A percentile compares a stretch with the other conserved stretches of the same genome.
These are phyloP conservation scores for Noccaea bulbosa DNA, from an alignment of 345 rosid species.

Conservation along the genomic window DNA sequence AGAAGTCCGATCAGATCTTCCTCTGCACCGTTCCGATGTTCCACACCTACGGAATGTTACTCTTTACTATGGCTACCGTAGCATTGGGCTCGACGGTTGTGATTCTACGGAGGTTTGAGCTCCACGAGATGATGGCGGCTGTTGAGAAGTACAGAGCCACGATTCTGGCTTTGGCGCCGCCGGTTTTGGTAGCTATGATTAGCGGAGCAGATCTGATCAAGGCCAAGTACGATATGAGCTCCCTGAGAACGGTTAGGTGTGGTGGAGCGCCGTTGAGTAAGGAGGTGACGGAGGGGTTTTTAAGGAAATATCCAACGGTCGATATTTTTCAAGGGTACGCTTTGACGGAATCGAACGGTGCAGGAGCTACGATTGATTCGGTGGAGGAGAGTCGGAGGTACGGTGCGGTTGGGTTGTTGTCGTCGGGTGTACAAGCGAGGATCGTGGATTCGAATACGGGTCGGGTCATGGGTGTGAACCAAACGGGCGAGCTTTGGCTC, in stretches of 20 bases:
- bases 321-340: constrained; percentile 70
- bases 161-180: constrained; percentile 69
- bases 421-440: constrained; percentile 12
- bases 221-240: constrained; percentile 63
- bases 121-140: constrained; percentile 14
- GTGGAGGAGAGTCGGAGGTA: constrained; percentile 24
- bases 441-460: constrained; percentile 22
- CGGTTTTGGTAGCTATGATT: constrained; percentile 65
- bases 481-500: constrained; percentile 23
- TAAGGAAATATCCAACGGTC: constrained; percentile 58
- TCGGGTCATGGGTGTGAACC: constrained; percentile 14
- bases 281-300: constrained; percentile 72
- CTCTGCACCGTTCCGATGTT: constrained; percentile 19
- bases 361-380: constrained; percentile 48
- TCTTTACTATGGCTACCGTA: constrained; percentile 13
- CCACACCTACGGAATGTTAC: constrained; percentile 5
- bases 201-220: constrained; percentile 57
- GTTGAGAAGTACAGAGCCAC: constrained; percentile 53
- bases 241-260: constrained; percentile 52
- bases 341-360: constrained; percentile 73
- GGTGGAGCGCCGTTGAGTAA: constrained; percentile 89
- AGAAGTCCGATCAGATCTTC: constrained; percentile 35
- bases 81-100: constrained; percentile 17
- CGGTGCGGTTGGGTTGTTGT: constrained; percentile 21
- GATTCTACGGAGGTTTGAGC: constrained; percentile 13